A percentile compares a stretch with the other conserved stretches of the same genome.
Evolutionary conservation across 495 filamentous ascomycete species (phyloP).

Genomic region (Penicillium egyptiacum): DNA sequence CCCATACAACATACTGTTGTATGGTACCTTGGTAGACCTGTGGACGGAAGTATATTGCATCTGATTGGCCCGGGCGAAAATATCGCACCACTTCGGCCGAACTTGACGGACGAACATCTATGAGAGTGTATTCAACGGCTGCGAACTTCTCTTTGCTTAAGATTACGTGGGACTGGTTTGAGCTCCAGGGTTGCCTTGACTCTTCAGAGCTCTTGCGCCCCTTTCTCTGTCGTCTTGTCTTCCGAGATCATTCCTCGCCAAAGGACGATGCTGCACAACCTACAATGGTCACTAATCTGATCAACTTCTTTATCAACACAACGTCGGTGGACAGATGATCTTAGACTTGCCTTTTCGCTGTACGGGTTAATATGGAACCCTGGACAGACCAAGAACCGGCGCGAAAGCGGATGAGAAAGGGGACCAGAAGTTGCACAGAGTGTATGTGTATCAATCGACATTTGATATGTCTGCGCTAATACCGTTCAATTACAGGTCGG

Average conservation of each 20-base stretch:
- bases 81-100: conserved; percentile 20
- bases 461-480: background rate
- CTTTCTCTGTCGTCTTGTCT: background rate
- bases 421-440: conserved; percentile 43
- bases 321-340: background rate
- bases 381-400: conserved; percentile 32
- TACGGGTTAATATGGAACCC: conserved; percentile 14
- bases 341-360: background rate
- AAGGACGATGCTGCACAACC: background rate
- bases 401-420: conserved; percentile 42
- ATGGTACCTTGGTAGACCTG: background rate
- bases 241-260: background rate
- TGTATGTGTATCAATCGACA: conserved; percentile 27
- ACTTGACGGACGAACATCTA: conserved; percentile 25
- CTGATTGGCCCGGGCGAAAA: conserved; percentile 10
- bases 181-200: background rate
- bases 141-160: background rate
- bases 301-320: background rate
- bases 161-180: background rate
- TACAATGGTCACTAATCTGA: background rate
- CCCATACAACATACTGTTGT: background rate
- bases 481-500: conserved; percentile 26
- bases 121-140: background rate
- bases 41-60: background rate
- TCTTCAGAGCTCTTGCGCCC: background rate